phyloP scores from a whole-genome alignment of 495 filamentous ascomycete species.

The Penicillium longicatenatum region DNA sequence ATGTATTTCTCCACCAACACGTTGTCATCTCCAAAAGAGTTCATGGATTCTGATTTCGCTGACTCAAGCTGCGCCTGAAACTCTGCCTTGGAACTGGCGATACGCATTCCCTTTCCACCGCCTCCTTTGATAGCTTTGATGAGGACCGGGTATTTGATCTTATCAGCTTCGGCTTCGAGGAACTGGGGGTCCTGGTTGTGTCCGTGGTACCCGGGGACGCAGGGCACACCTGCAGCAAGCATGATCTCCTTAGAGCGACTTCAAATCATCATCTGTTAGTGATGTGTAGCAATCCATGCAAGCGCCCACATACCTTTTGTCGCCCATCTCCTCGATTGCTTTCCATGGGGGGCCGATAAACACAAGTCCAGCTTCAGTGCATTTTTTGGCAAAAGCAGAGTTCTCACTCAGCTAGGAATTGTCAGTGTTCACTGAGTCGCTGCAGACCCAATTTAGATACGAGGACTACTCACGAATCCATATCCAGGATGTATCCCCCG shows the following conservation, averaged over 20 bases:
- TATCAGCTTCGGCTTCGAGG: conserved; percentile 71
- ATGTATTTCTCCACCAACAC: conserved; percentile 98
- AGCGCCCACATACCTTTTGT: conserved; percentile 67
- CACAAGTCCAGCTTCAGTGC: conserved; percentile 84
- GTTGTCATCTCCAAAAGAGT: conserved; percentile 94
- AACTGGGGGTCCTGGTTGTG: conserved; percentile 72
- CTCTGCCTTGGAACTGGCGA: conserved; percentile 70
- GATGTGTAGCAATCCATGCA: neutral
- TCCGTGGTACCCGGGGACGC: conserved; percentile 96
- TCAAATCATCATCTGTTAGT: neutral
- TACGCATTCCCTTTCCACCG: conserved; percentile 99
- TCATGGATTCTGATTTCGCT: conserved; percentile 85
- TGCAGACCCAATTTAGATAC: neutral
- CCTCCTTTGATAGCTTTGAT: conserved; percentile 97
- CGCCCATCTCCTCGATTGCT: conserved; percentile 97
- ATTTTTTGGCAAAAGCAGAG: conserved; percentile 83
- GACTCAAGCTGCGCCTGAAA: conserved; percentile 81
- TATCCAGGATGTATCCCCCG: conserved; percentile 94
- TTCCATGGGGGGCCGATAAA: conserved; percentile 93
- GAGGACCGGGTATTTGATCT: conserved; percentile 88
- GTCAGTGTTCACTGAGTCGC: neutral
- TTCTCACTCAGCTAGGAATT: conserved; percentile 73
- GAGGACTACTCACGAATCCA: conserved; percentile 71
- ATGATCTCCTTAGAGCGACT: conserved; percentile 92
- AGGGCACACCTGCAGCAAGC: conserved; percentile 88